phyloP scores from a whole-genome alignment of 2,329 filamentous ascomycete genomes.

The Pestalotiopsis sp. region DNA sequence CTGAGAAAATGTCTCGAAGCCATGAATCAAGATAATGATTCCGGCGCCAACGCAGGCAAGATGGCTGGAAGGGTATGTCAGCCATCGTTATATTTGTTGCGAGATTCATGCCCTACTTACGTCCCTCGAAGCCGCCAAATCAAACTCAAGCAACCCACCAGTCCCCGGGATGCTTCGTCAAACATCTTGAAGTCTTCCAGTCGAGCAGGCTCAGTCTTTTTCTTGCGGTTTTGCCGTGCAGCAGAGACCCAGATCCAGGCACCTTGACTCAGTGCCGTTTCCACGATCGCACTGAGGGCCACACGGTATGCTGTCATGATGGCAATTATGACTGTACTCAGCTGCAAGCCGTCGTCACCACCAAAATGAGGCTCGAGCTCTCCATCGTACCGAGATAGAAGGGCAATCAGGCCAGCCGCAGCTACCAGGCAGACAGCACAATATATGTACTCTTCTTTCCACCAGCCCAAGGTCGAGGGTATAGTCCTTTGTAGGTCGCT shows the following conservation, averaged over 20 bases:
- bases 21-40: slow-evolving; percentile 38
- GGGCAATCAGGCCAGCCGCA: slow-evolving; percentile 28
- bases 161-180: slow-evolving; percentile 39
- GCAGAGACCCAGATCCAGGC: slow-evolving; percentile 44
- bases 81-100: not conserved
- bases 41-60: slow-evolving; percentile 40
- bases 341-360: slow-evolving; percentile 25
- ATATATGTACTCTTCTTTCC: slow-evolving; percentile 39
- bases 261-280: slow-evolving; percentile 39
- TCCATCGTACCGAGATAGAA: slow-evolving; percentile 35
- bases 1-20: slow-evolving; percentile 43
- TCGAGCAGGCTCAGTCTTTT: slow-evolving; percentile 30
- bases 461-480: slow-evolving; percentile 35
- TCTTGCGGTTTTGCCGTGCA: slow-evolving; percentile 33
- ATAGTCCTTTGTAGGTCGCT: slow-evolving; percentile 25
- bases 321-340: slow-evolving; percentile 40
- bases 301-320: slow-evolving; percentile 40
- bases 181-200: slow-evolving; percentile 43
- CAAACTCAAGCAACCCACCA: slow-evolving; percentile 37
- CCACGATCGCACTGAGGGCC: slow-evolving; percentile 37
- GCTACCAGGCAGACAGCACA: slow-evolving; percentile 32
- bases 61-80: slow-evolving; percentile 28
- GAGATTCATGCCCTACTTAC: slow-evolving; percentile 23
- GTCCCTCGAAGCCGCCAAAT: slow-evolving; percentile 38
- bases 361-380: slow-evolving; percentile 32